Percentiles rank a stretch among this genome's conserved stretches.
Conservation (phyloP, 2,329 filamentous ascomycete genomes). For the Paraphoma chrysanthemicola region DNA sequence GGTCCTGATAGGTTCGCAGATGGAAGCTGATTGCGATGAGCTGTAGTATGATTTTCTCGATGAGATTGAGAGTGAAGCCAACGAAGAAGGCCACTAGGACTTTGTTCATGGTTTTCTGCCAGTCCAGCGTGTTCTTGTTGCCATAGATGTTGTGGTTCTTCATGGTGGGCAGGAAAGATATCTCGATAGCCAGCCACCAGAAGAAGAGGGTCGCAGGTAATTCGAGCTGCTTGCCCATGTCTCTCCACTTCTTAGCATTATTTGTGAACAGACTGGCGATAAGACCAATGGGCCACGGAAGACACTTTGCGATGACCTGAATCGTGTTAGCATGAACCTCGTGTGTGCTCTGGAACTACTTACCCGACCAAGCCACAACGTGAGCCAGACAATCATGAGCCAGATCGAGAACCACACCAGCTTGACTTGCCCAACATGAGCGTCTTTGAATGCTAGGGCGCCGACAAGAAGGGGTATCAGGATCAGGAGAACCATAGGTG, state of each 20-base stretch:
- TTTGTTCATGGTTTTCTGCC: slow-evolving; percentile 84
- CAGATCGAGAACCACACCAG: slow-evolving; percentile 94
- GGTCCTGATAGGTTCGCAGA: slow-evolving; percentile 84
- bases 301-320: slow-evolving; percentile 67
- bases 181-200: slow-evolving; percentile 86
- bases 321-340: slow-evolving; percentile 9
- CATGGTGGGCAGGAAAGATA: slow-evolving; percentile 86
- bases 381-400: slow-evolving; percentile 92
- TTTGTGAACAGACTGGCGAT: slow-evolving; percentile 81
- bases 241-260: slow-evolving; percentile 90
- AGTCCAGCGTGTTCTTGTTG: slow-evolving; percentile 61
- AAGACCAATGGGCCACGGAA: slow-evolving; percentile 68
- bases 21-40: slow-evolving; percentile 95
- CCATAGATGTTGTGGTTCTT: slow-evolving; percentile 67
- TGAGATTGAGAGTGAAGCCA: slow-evolving; percentile 77
- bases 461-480: slow-evolving; percentile 74
- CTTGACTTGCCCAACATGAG: slow-evolving; percentile 75
- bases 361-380: slow-evolving; percentile 78
- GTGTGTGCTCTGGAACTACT: slow-evolving; percentile 17
- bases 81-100: slow-evolving; percentile 87
- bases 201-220: slow-evolving; percentile 86
- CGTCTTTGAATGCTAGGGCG: slow-evolving; percentile 62
- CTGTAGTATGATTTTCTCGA: slow-evolving; percentile 93
- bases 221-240: slow-evolving; percentile 85
- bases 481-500: slow-evolving; percentile 68